Evolutionary conservation across 2,329 filamentous ascomycete species (phyloP).

Genomic region (Aphanoascus verrucosus): DNA sequence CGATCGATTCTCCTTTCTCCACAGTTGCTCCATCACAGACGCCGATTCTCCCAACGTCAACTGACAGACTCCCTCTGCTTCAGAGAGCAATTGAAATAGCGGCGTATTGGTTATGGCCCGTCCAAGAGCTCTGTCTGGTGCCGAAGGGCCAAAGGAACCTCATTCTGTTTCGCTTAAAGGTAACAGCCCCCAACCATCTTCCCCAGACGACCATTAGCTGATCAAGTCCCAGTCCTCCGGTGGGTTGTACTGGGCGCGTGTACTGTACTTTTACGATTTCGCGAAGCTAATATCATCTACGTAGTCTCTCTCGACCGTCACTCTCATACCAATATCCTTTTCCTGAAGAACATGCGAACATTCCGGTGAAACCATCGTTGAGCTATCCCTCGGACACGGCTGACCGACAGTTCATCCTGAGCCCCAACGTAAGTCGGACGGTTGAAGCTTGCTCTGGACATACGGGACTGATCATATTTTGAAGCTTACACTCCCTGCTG

Average conservation of each 20-base stretch:
- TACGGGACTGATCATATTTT: not conserved
- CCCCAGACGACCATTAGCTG: conserved; percentile 16
- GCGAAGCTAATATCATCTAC: not conserved
- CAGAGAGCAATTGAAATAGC: too few species aligned
- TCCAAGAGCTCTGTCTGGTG: conserved; percentile 32
- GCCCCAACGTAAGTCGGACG: conserved; percentile 37
- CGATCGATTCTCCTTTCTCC: not conserved
- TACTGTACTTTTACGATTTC: not conserved
- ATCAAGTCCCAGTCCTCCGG: conserved; percentile 28
- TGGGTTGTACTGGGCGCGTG: conserved; percentile 16
- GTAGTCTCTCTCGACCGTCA: conserved; percentile 63
- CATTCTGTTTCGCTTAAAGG: conserved; percentile 69
- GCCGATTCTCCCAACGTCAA: too few species aligned
- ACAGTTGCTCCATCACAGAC: not conserved
- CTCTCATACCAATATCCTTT: conserved; percentile 37
- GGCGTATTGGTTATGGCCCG: conserved; percentile 29
- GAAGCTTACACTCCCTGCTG: conserved; percentile 68
- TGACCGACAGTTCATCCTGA: conserved; percentile 46
- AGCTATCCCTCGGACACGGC: conserved; percentile 52
- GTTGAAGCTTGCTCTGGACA: not conserved
- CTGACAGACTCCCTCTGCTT: too few species aligned
- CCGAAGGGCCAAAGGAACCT: conserved; percentile 53
- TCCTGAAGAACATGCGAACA: conserved; percentile 38
- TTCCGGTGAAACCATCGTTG: conserved; percentile 56
- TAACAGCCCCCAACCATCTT: conserved; percentile 18